Conservation (phyloP, 768 basidiomycete genomes). For the Leccinum olivaceopallidum region DNA sequence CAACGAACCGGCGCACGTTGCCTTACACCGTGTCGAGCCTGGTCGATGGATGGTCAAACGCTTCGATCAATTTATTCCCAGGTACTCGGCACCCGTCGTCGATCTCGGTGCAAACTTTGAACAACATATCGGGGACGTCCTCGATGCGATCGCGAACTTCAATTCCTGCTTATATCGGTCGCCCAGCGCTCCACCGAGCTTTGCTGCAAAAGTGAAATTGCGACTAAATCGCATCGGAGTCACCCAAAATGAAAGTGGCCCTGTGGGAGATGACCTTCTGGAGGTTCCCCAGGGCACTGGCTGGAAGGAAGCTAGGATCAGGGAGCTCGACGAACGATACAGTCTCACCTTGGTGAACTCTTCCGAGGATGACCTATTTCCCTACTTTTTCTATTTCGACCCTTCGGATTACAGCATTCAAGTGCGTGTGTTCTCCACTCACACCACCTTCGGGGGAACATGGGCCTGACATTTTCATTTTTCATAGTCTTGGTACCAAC, state of each 20-base stretch:
- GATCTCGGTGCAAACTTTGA: constrained; percentile 2
- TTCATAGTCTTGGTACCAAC: constrained; percentile 20
- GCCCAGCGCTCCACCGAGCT: constrained; percentile 7
- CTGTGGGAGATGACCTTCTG: constrained; percentile 15
- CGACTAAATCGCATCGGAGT: constrained; percentile 12
- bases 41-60: constrained; percentile 20
- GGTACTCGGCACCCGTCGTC: constrained; percentile 7
- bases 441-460: neutral
- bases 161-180: constrained; percentile 22
- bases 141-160: constrained; percentile 21
- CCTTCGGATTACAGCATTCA: constrained; percentile 22
- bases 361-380: constrained; percentile 20
- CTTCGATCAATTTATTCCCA: constrained; percentile 12
- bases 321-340: constrained; percentile 13
- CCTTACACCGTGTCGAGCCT: neutral
- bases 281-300: neutral
- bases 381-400: constrained; percentile 28
- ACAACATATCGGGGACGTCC: neutral
- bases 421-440: constrained; percentile 3
- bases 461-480: neutral
- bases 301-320: constrained; percentile 14
- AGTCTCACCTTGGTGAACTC: constrained; percentile 20
- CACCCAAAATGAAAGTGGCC: neutral
- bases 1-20: constrained; percentile 11
- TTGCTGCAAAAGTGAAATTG: constrained; percentile 14